These are phyloP conservation scores for Salix viminalis DNA, from an alignment of 345 rosid genomes.

Conservation along the genomic window DNA sequence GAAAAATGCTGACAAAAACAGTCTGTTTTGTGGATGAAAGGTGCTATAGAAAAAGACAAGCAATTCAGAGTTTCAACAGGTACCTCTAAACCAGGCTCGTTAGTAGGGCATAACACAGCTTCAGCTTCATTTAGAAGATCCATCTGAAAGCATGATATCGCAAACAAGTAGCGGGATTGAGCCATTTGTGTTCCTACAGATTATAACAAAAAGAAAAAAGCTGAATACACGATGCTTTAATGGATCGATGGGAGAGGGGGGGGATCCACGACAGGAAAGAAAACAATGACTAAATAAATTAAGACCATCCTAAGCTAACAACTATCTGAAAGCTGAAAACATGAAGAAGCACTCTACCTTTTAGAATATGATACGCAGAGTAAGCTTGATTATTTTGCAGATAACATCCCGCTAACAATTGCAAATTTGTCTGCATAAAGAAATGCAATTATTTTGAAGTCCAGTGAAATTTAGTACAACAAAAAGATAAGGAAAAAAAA, in stretches of 20 bases:
- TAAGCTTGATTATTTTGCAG: conserved; percentile 90
- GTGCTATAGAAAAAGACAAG: not conserved
- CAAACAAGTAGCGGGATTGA: conserved; percentile 97
- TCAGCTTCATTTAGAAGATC: conserved; percentile 95
- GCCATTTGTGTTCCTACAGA: conserved; percentile 83
- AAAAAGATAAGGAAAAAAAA: not conserved
- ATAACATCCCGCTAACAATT: conserved; percentile 78
- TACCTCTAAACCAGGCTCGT: conserved; percentile 87
- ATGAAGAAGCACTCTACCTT: conserved; percentile 39
- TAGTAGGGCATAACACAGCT: conserved; percentile 71
- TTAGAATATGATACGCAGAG: conserved; percentile 77
- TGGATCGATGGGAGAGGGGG: conserved; percentile 6
- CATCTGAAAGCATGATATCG: conserved; percentile 92
- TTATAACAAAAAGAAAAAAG: conserved; percentile 15
- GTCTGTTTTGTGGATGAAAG: not conserved
- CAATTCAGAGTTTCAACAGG: not conserved
- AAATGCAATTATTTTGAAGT: not conserved
- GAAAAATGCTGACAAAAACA: not conserved
- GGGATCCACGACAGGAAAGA: not conserved
- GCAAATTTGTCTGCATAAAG: conserved; percentile 64
- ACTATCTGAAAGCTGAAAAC: conserved; percentile 6
- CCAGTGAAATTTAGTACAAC: not conserved
- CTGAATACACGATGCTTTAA: conserved; percentile 13
- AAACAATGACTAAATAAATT: not conserved
- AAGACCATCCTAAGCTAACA: not conserved